Conservation (phyloP, 176 grass and related monocot genomes). For the Raddia distichophylla region DNA sequence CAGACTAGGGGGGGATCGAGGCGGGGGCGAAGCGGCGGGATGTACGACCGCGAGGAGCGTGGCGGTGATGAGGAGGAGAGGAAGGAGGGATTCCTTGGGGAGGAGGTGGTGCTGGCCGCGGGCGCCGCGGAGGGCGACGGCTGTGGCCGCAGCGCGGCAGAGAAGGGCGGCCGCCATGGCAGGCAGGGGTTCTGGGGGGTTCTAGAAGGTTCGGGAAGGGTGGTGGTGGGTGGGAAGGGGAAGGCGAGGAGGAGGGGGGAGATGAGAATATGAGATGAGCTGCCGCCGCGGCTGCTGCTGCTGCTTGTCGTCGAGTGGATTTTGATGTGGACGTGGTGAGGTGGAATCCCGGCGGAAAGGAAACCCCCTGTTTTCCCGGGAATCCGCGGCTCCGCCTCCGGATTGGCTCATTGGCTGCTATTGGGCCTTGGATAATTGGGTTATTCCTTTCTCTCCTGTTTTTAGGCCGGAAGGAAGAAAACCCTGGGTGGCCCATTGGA, state of each 20-base stretch:
- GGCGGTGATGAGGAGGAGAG: conserved; percentile 40
- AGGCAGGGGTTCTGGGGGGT: conserved; percentile 23
- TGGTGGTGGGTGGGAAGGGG: conserved; percentile 11
- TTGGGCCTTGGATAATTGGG: no score
- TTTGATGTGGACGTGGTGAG: conserved; percentile 25
- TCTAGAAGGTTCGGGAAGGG: conserved; percentile 52
- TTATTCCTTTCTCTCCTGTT: no score
- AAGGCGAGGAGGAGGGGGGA: not conserved
- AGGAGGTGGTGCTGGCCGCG: conserved; percentile 20
- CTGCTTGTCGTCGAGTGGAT: not conserved
- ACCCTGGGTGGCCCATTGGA: no score
- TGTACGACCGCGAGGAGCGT: conserved; percentile 52
- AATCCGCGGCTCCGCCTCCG: not conserved
- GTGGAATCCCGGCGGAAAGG: not conserved
- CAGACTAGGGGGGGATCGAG: conserved; percentile 17
- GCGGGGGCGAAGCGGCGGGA: conserved; percentile 17
- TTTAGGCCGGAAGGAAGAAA: no score
- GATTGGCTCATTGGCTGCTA: no score
- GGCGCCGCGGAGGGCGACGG: conserved; percentile 40
- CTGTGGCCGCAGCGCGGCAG: conserved; percentile 31
- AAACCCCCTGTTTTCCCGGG: not conserved
- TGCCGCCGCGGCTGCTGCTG: not conserved
- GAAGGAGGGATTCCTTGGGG: conserved; percentile 71
- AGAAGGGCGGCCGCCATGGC: conserved; percentile 49
- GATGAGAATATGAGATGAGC: not conserved